Conservation (phyloP, 805 yeast genomes). For the Lipomyces mesembrius region DNA sequence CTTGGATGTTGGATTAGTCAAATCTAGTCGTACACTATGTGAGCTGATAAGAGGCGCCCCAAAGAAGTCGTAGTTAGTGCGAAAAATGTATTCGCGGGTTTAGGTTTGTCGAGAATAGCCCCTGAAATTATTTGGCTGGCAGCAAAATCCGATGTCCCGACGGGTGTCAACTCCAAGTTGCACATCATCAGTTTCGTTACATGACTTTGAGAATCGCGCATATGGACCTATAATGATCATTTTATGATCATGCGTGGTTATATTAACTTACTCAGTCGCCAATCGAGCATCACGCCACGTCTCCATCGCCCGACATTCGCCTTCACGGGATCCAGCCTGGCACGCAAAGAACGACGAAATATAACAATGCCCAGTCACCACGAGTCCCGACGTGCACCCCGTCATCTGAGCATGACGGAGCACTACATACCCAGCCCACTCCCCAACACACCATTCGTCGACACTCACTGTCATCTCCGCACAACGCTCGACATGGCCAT, state of each 20-base stretch:
- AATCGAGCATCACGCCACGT: not conserved
- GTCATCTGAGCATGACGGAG: conserved; percentile 8
- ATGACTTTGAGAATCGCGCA: not conserved
- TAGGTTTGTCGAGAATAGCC: not conserved
- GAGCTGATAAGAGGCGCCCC: too few species aligned
- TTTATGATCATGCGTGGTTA: not conserved
- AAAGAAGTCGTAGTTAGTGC: not conserved
- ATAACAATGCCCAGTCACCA: not conserved
- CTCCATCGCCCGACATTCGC: not conserved
- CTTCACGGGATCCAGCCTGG: not conserved
- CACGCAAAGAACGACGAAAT: not conserved
- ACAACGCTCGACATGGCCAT: conserved; percentile 28
- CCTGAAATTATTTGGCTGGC: not conserved
- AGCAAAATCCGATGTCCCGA: too few species aligned
- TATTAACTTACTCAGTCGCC: not conserved
- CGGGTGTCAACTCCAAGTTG: too few species aligned
- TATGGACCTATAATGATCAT: not conserved
- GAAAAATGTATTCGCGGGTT: not conserved
- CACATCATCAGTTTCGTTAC: too few species aligned
- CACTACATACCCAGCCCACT: conserved; percentile 15
- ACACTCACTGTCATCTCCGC: conserved; percentile 31
- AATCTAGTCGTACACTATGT: too few species aligned
- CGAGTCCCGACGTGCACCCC: not conserved
- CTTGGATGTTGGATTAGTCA: not conserved
- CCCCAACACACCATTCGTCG: conserved; percentile 14